Percentiles rank a stretch among this genome's conserved stretches.
These are phyloP conservation scores for Trichosanthes cucumerina DNA, from an alignment of 306 rosid species.

Conservation along the genomic window DNA sequence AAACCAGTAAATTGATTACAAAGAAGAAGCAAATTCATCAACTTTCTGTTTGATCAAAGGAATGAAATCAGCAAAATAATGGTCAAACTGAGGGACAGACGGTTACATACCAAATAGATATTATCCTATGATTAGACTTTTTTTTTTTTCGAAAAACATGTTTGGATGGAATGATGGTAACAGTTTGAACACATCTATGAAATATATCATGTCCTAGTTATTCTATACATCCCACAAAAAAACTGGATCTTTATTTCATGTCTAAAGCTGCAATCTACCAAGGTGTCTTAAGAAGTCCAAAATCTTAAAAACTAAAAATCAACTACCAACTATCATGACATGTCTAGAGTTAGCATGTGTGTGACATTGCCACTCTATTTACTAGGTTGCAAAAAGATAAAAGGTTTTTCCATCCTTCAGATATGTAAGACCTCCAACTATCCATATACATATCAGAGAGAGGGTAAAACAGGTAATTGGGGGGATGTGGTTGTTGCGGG, in stretches of 20 bases:
- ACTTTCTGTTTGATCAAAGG: not conserved
- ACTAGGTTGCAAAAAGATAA: not conserved
- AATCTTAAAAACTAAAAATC: not conserved
- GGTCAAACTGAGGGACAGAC: not conserved
- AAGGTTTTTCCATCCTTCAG: no score
- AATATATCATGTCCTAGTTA: not conserved
- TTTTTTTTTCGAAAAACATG: not conserved
- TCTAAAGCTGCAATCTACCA: not conserved
- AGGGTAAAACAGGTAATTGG: no score
- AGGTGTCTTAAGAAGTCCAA: not conserved
- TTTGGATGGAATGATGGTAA: not conserved
- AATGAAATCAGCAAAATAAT: not conserved
- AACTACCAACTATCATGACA: not conserved
- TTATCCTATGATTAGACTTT: not conserved
- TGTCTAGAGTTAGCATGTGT: not conserved
- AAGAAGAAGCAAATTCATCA: not conserved
- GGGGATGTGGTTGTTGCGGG: no score
- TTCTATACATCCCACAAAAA: not conserved
- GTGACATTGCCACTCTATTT: not conserved
- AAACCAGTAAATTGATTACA: not conserved
- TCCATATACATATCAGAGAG: no score
- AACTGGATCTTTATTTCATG: not conserved
- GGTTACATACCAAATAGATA: not conserved
- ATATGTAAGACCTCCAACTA: no score
- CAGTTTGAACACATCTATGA: not conserved